phyloP scores from a whole-genome alignment of 2,329 filamentous ascomycete genomes.

The Fusarium virguliforme region DNA sequence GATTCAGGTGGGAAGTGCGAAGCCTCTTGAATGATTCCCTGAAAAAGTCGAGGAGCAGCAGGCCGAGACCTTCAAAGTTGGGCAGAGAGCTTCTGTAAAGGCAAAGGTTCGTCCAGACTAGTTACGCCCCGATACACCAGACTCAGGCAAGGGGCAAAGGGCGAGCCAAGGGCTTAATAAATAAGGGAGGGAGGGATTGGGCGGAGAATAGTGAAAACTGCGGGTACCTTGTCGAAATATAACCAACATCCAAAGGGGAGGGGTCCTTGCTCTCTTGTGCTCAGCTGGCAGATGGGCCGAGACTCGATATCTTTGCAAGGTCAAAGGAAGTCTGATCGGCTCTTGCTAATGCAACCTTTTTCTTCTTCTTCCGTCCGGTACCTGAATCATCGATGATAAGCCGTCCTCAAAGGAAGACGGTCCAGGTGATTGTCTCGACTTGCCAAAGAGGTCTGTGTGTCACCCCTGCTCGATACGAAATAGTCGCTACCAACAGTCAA shows the following conservation, averaged over 20 bases:
- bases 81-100: constrained; percentile 21
- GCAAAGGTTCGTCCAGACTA: constrained; percentile 31
- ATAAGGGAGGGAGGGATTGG: constrained; percentile 48
- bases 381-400: constrained; percentile 53
- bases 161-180: constrained; percentile 45
- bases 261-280: constrained; percentile 54
- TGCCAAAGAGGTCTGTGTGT: constrained; percentile 55
- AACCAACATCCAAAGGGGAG: constrained; percentile 48
- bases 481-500: constrained; percentile 50
- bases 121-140: constrained; percentile 32
- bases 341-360: constrained; percentile 50
- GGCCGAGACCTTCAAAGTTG: constrained; percentile 29
- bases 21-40: constrained; percentile 46
- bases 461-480: constrained; percentile 49
- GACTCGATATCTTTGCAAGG: constrained; percentile 42
- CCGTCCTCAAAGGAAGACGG: constrained; percentile 48
- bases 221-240: constrained; percentile 42
- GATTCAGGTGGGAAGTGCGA: constrained; percentile 44
- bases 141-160: constrained; percentile 40
- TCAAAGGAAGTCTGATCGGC: constrained; percentile 41
- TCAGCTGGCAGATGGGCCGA: constrained; percentile 45
- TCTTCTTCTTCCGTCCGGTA: constrained; percentile 52
- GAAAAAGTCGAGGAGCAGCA: constrained; percentile 31
- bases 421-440: constrained; percentile 55
- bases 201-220: constrained; percentile 45